phyloP scores from a whole-genome alignment of 2,329 filamentous ascomycete species.

The Neospermospora avenae region DNA sequence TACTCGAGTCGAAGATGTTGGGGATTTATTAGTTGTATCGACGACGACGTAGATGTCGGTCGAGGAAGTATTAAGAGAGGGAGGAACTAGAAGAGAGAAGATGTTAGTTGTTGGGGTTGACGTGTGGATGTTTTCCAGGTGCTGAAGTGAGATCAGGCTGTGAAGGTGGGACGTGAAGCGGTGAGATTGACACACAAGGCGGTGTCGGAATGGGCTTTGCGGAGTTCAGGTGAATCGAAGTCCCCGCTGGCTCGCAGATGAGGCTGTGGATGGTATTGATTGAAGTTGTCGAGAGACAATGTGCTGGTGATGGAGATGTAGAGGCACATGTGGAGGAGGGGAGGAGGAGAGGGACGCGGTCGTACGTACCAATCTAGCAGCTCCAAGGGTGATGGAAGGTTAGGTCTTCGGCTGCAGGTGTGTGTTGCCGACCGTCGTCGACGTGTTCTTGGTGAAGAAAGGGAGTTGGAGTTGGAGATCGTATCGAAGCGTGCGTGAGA shows the following conservation, averaged over 20 bases:
- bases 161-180: slow-evolving; percentile 20
- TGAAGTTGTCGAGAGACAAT: not conserved
- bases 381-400: slow-evolving; percentile 15
- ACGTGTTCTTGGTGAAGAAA: slow-evolving; percentile 15
- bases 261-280: not conserved
- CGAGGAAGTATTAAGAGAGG: slow-evolving; percentile 4
- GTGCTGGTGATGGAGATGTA: not conserved
- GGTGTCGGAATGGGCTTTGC: slow-evolving; percentile 17
- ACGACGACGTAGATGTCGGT: slow-evolving; percentile 18
- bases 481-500: slow-evolving; percentile 7
- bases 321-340: not conserved
- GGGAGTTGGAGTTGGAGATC: not conserved
- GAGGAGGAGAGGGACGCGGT: too few species aligned
- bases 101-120: slow-evolving; percentile 21
- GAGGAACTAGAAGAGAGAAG: slow-evolving; percentile 17
- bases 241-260: not conserved
- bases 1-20: slow-evolving; percentile 30
- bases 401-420: not conserved
- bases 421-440: slow-evolving; percentile 16
- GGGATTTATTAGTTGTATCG: slow-evolving; percentile 13
- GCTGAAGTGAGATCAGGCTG: slow-evolving; percentile 21
- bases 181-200: slow-evolving; percentile 16
- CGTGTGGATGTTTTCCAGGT: not conserved
- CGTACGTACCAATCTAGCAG: slow-evolving; percentile 24
- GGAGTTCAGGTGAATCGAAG: not conserved